These are phyloP conservation scores for Penicillium sp. DNA, from an alignment of 2,329 filamentous ascomycete species.

Conservation along the genomic window DNA sequence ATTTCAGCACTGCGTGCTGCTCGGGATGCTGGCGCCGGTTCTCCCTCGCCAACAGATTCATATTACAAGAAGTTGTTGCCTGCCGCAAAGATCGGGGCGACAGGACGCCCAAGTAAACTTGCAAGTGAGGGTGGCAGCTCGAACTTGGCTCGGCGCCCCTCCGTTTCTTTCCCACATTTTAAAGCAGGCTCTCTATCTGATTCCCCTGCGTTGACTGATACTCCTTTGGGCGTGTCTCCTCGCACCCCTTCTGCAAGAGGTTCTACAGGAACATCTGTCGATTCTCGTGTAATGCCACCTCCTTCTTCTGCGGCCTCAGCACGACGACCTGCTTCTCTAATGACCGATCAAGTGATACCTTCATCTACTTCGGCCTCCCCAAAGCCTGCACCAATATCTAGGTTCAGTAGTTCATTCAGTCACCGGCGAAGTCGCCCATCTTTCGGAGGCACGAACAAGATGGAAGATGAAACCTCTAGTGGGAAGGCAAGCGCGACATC, in stretches of 20 bases:
- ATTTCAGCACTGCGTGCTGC: slow-evolving; percentile 78
- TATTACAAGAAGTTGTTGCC: slow-evolving; percentile 52
- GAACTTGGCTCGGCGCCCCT: slow-evolving; percentile 66
- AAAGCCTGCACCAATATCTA: slow-evolving; percentile 71
- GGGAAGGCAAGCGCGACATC: slow-evolving; percentile 52
- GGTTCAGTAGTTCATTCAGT: slow-evolving; percentile 92
- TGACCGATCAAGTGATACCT: slow-evolving; percentile 61
- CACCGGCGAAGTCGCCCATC: slow-evolving; percentile 78
- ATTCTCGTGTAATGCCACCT: slow-evolving; percentile 41
- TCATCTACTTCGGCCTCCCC: slow-evolving; percentile 74
- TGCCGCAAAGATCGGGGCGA: slow-evolving; percentile 28
- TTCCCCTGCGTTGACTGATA: slow-evolving; percentile 64
- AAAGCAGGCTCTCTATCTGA: slow-evolving; percentile 94
- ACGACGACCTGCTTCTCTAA: slow-evolving; percentile 50
- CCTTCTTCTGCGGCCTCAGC: slow-evolving; percentile 39
- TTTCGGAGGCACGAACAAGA: slow-evolving; percentile 65
- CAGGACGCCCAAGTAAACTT: slow-evolving; percentile 32
- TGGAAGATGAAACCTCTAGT: slow-evolving; percentile 60
- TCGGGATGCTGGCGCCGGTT: slow-evolving; percentile 51
- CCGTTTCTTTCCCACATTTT: slow-evolving; percentile 90
- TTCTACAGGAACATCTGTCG: slow-evolving; percentile 38
- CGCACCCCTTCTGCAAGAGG: slow-evolving; percentile 48
- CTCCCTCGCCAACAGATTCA: slow-evolving; percentile 51
- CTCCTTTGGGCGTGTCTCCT: slow-evolving; percentile 53
- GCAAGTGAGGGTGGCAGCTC: slow-evolving; percentile 50